These are phyloP conservation scores for Aspergillus ustus DNA, from an alignment of 2,329 filamentous ascomycete species.

Conservation along the genomic window DNA sequence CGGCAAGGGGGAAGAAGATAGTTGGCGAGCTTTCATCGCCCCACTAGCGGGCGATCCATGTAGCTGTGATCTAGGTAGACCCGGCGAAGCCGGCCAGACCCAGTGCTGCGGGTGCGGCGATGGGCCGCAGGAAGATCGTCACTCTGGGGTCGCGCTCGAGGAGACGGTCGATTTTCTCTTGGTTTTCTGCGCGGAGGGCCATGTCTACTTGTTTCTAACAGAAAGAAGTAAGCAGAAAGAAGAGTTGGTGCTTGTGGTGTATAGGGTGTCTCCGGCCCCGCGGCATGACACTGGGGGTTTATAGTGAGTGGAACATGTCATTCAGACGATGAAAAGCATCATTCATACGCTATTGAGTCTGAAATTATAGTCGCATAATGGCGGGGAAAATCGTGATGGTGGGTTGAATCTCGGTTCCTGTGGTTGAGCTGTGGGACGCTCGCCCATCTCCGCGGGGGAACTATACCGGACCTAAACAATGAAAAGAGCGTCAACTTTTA, in stretches of 20 bases:
- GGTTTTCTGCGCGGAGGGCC: not conserved
- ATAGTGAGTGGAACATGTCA: not conserved
- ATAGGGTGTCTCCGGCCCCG: too few relatives aligned
- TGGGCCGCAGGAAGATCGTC: conserved; percentile 6
- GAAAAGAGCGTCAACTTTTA: too few relatives aligned
- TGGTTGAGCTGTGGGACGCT: not conserved
- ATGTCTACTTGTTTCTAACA: not conserved
- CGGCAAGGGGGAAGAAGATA: conserved; percentile 9
- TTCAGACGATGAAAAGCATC: not conserved
- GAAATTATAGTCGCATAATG: not conserved
- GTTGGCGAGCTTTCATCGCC: not conserved
- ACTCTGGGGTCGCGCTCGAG: conserved; percentile 5
- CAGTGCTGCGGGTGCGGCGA: conserved; percentile 4
- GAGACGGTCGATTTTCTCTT: conserved; percentile 2
- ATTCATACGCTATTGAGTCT: not conserved
- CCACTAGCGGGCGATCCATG: conserved; percentile 5
- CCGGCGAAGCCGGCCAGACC: conserved; percentile 6
- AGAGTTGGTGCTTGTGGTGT: too few relatives aligned
- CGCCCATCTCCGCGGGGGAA: not conserved
- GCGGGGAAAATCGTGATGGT: not conserved
- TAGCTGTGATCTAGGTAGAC: conserved; percentile 5
- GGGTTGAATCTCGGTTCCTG: not conserved
- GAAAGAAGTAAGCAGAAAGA: too few relatives aligned
- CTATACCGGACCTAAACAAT: not conserved
- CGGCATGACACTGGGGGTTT: too few relatives aligned